Base-by-base conservation (phyloP, 176 grass and related monocot genomes). In the Tuctoria greenei region DNA sequence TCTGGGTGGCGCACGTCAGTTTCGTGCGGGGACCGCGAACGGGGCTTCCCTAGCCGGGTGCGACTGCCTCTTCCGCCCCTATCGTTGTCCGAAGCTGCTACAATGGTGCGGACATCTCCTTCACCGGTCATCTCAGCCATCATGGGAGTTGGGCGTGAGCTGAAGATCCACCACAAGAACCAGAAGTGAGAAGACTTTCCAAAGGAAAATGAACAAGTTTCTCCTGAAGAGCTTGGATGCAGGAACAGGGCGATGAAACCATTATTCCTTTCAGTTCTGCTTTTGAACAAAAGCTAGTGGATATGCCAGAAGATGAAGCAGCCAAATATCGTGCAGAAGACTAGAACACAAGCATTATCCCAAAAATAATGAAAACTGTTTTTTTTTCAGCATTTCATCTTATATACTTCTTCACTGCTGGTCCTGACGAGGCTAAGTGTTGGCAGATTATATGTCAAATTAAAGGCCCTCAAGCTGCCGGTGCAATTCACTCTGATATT, bases 401-500 rank as follows among this genome's bases (percentile, higher is more conserved):
- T 39, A 99, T 99, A 86, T 99, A 99, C 72, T 99, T 99, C 43
- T 99, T 99, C 73, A 99, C 95, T 60, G 95, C 95, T 99, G 95
- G 95, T 23, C 89, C 89, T 61, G 95, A 92, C 80, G 95, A 98
- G 95, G 95, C 94, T 3, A 98, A 94, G 79, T 98, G 95, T 71
- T 98, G 95, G 95, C 95, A 98, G 73, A 98, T 98, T 76, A 98
- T 89, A 81, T 83, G 74, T 56, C 88, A 88, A 70, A 88, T 84
- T 69, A 98, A 98, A 69, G 91, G 91, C 57, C 95, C 95, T 71
- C 95, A 98, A 92, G 95, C 95, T 58, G 91, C 95, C 28, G 91
- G 95, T 70, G 76, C 95, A 60, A 98, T 98, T 70, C 95, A 98
- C 82, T 66, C 91, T 82, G 95, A 98, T 98, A 94, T 98, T 60